These are phyloP conservation scores for Cyathus striatus DNA, from an alignment of 768 basidiomycete genomes.

Conservation along the genomic window DNA sequence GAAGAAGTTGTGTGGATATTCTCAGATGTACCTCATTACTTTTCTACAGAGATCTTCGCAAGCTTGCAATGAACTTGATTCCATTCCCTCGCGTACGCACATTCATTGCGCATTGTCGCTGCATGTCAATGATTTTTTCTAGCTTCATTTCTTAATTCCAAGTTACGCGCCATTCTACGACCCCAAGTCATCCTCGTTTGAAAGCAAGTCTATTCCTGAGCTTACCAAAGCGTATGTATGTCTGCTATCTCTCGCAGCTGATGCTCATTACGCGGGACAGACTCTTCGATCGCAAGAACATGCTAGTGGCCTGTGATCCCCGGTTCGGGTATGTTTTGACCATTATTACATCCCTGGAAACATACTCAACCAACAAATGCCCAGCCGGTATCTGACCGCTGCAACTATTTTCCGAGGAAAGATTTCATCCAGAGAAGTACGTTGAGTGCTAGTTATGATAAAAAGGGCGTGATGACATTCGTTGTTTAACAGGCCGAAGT, in stretches of 20 bases:
- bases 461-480: conserved; percentile 29
- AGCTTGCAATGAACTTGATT: conserved; percentile 89
- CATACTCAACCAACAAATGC: conserved; percentile 1
- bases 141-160: conserved; percentile 96
- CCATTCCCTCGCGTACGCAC: conserved; percentile 86
- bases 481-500: conserved; percentile 44
- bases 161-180: conserved; percentile 90
- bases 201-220: conserved; percentile 58
- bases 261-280: too few species aligned
- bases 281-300: conserved; percentile 74
- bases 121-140: conserved; percentile 1
- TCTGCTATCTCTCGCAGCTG: neutral
- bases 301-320: conserved; percentile 82
- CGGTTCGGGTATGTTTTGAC: conserved; percentile 52
- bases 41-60: conserved; percentile 68
- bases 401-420: conserved; percentile 86
- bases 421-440: conserved; percentile 75
- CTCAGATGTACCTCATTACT: too few species aligned
- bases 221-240: conserved; percentile 64
- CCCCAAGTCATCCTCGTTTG: conserved; percentile 54
- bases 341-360: neutral
- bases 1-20: conserved; percentile 15
- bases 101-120: conserved; percentile 2
- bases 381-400: conserved; percentile 80
- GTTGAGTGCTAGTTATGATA: conserved; percentile 18